These are phyloP conservation scores for Tardiomyces depauwii DNA, from an alignment of 1,139 yeast genomes.

Conservation along the genomic window DNA sequence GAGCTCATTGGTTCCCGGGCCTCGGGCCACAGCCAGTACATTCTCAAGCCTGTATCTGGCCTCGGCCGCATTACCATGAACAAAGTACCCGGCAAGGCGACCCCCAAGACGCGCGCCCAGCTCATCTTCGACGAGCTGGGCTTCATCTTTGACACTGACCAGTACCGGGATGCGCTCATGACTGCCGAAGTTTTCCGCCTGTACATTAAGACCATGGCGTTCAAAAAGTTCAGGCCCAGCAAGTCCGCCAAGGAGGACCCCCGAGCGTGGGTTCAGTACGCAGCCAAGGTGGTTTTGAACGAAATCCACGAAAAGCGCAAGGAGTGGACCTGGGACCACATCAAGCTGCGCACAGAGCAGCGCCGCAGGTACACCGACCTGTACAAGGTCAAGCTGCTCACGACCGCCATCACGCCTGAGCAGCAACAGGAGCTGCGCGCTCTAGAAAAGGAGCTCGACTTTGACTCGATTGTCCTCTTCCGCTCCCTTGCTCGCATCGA, in stretches of 20 bases:
- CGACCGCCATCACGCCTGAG: constrained; percentile 4
- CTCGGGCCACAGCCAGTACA: constrained; percentile 40
- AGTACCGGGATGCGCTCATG: constrained; percentile 72
- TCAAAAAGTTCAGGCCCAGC: constrained; percentile 59
- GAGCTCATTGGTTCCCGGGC: constrained; percentile 20
- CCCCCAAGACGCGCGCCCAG: constrained; percentile 73
- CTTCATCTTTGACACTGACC: constrained; percentile 70
- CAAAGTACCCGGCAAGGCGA: constrained; percentile 48
- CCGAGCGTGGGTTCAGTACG: constrained; percentile 68
- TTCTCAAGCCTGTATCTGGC: constrained; percentile 84
- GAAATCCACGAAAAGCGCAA: constrained; percentile 75
- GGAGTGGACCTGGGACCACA: constrained; percentile 84
- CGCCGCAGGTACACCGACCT: constrained; percentile 56
- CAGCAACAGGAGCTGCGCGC: constrained; percentile 34
- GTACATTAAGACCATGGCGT: constrained; percentile 65
- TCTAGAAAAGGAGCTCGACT: constrained; percentile 51
- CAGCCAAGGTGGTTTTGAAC: constrained; percentile 57
- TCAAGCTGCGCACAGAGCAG: constrained; percentile 60
- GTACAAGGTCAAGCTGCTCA: constrained; percentile 47
- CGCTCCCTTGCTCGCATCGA: constrained; percentile 68
- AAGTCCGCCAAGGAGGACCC: constrained; percentile 56
- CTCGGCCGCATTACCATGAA: constrained; percentile 72
- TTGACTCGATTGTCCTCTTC: constrained; percentile 76
- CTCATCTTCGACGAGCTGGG: constrained; percentile 82
- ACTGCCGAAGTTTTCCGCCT: constrained; percentile 76